A percentile compares a stretch with the other conserved stretches of the same genome.
Evolutionary conservation across 2,329 filamentous ascomycete species (phyloP).

Genomic region (Fusarium buharicum): DNA sequence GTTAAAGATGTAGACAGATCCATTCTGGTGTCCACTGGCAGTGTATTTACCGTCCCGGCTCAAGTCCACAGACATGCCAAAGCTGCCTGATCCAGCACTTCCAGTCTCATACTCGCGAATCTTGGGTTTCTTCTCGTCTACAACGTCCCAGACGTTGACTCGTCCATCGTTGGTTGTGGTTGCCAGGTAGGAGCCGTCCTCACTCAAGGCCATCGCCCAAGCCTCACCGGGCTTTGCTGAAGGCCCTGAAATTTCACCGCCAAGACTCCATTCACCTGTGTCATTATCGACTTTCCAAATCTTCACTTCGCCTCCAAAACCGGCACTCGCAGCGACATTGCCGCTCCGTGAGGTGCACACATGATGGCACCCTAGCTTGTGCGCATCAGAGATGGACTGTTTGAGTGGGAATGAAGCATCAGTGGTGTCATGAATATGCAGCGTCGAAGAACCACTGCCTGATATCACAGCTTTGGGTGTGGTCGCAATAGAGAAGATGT

Average conservation of each 20-base stretch:
- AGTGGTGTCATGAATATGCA: constrained; percentile 82
- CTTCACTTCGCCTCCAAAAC: constrained; percentile 89
- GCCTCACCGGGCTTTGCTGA: constrained; percentile 73
- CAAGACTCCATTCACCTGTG: constrained; percentile 62
- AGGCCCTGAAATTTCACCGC: constrained; percentile 55
- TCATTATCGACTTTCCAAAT: constrained; percentile 76
- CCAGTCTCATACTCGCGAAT: constrained; percentile 86
- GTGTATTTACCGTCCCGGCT: constrained; percentile 83
- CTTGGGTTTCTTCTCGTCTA: constrained; percentile 66
- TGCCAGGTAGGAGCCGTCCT: constrained; percentile 86
- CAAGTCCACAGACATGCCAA: constrained; percentile 88
- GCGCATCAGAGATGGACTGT: constrained; percentile 82
- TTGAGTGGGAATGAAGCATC: constrained; percentile 77
- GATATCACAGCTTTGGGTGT: constrained; percentile 81
- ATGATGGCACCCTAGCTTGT: constrained; percentile 93
- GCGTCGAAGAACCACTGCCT: constrained; percentile 82
- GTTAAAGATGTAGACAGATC: constrained; percentile 92
- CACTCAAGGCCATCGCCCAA: constrained; percentile 89
- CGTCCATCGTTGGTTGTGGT: constrained; percentile 87
- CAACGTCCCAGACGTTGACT: constrained; percentile 87
- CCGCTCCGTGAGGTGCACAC: constrained; percentile 77
- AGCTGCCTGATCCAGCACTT: constrained; percentile 77
- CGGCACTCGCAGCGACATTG: constrained; percentile 79
- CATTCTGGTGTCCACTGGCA: constrained; percentile 92
- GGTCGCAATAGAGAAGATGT: constrained; percentile 85